Evolutionary conservation across 2,329 filamentous ascomycete genomes (phyloP), one percentile per base, ranked within the genome.

Genomic region (Paracamarosporium sp.): DNA sequence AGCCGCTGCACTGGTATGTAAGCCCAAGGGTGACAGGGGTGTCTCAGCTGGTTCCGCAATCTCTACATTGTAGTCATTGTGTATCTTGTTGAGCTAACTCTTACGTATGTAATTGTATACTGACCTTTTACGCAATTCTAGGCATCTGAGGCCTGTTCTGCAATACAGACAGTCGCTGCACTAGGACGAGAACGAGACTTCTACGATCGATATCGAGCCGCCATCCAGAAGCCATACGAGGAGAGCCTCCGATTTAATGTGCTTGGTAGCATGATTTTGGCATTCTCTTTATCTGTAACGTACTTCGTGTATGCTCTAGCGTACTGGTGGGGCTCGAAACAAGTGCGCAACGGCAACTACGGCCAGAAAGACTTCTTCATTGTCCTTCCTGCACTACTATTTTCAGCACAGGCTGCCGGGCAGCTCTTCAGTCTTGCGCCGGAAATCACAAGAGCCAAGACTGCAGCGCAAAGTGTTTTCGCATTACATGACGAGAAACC

Each of bases 61-160:
- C 2, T 48, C 15, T n/a, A 4, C 30, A 13, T 15, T 35, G 17
- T 5, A 43, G 22, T 11, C 3, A 22, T 25, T 12, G 7, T 15
- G 17, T 17, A 48, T 15, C 9, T 25, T n/a, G 17, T 30, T 47
- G 28, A 7, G 30, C 15, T 5, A 17, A 35, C 30, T n/a, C 7
- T 47, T n/a, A 20, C 5, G 11, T 15, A 9, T 20, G 12, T 24
- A 15, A 24, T 12, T 15, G 15, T 35, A n/a, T 25, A 22, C 45
- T 48, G 20, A 48, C 22, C n/a, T n/a, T n/a, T 20, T 47, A 9
- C 17, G 17, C 24, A 1, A 12, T 4, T 5, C 31, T 25, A 48
- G 45, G 88, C 88, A 1, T 86, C 87, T 5, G 89, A 92, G 64
- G 88, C 88, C 1, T 86, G 89, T 48, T 83, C 85, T 51, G 85